A percentile compares a stretch with the other conserved stretches of the same genome.
Evolutionary conservation across 2,329 filamentous ascomycete genomes (phyloP).

Genomic region (Seiridium cupressi): DNA sequence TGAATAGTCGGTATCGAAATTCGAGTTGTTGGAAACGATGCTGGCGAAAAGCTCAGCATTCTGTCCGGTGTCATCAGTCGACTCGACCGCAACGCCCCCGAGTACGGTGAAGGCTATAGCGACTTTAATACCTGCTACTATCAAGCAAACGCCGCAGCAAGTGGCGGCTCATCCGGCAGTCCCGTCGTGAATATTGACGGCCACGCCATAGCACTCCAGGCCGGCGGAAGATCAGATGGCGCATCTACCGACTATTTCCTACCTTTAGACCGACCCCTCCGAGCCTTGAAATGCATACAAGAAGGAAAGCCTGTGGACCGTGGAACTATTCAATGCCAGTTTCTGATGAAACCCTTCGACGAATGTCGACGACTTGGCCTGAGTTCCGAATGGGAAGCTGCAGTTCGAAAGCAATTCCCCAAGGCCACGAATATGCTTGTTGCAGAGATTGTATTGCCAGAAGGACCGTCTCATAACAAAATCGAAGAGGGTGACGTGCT

Average conservation of each 20-base stretch:
- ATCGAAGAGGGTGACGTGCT: slow-evolving; percentile 93
- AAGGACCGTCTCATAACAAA: slow-evolving; percentile 82
- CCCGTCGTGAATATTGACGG: slow-evolving; percentile 96
- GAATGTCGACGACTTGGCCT: slow-evolving; percentile 90
- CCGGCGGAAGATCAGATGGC: slow-evolving; percentile 88
- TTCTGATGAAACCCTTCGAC: slow-evolving; percentile 94
- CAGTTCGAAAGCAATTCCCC: slow-evolving; percentile 79
- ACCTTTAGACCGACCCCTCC: slow-evolving; percentile 83
- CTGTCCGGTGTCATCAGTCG: slow-evolving; percentile 95
- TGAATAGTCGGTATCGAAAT: slow-evolving; percentile 81
- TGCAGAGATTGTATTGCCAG: slow-evolving; percentile 88
- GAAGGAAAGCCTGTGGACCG: slow-evolving; percentile 73
- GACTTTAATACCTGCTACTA: slow-evolving; percentile 98
- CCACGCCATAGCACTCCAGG: slow-evolving; percentile 87
- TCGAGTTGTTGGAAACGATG: slow-evolving; percentile 96
- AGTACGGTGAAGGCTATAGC: slow-evolving; percentile 96
- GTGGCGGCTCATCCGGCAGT: slow-evolving; percentile 96
- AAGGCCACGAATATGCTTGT: slow-evolving; percentile 96
- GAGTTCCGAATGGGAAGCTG: slow-evolving; percentile 80
- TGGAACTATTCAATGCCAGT: slow-evolving; percentile 97
- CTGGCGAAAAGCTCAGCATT: slow-evolving; percentile 97
- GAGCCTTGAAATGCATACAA: slow-evolving; percentile 84
- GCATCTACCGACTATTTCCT: slow-evolving; percentile 98
- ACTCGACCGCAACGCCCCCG: slow-evolving; percentile 92
- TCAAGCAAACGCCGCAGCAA: slow-evolving; percentile 94